Base-by-base conservation (phyloP, 106 monocot genomes). In the Platanthera zijinensis region DNA sequence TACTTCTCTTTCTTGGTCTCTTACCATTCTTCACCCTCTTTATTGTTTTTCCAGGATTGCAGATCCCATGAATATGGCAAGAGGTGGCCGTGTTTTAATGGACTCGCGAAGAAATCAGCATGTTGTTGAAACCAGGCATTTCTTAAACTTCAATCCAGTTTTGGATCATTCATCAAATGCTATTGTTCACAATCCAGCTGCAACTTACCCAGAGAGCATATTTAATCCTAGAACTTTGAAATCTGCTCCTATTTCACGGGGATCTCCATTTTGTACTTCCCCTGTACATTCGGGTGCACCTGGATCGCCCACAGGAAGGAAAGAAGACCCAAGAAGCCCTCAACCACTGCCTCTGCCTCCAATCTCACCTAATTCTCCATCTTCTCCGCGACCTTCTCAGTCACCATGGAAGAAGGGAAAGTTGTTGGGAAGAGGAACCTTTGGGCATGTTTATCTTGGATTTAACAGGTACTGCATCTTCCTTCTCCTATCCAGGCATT, bases 331-430 rank as follows among this genome's bases (percentile, higher is more conserved):
- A 77, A 88, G 76, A 84, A 85, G 81, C 73, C 80, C 83, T 68
- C 96, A 94, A 81, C 96, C 93, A 1, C 83, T 97, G 7, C 96
- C 96, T 5, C 91, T 93, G 71, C 96, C 96, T 80, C 96, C 93
- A 47, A 72, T 84, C 72, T 87, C 91, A 46, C 86, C 96, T 17
- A 80, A 79, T 25, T 87, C 83, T 18, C 49, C 69, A 54, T 71
- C 81, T 72, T 79, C 79, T 72, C 62, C 89, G 59, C 85, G 72
- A 15, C 74, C 75, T 72, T 74, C 79, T 76, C 83, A 84, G 46
- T 88, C 88, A 57, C 83, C 88, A 51, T 99, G 94, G 97, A 91
- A 90, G 78, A 94, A 88, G 56, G 97, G 97, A 63, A 99, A 88
- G 77, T 86, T 94, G 61, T 61, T 99, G 52, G 94, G 97, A 39